Evolutionary conservation across 1,139 yeast genomes (phyloP).

Genomic region (Casaregolazyma lundiana): DNA sequence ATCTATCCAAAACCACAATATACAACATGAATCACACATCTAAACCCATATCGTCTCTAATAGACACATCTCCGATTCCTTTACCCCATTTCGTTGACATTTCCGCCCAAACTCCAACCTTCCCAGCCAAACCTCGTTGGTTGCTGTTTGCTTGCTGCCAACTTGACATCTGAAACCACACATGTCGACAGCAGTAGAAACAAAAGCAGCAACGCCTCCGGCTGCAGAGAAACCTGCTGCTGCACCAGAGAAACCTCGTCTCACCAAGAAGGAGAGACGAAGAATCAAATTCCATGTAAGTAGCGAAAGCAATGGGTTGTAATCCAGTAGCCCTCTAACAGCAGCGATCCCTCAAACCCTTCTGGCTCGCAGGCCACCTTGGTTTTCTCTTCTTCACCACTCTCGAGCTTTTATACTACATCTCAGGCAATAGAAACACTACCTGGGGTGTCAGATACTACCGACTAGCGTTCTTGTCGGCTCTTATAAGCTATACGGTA

Average conservation of each 20-base stretch:
- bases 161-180: not conserved
- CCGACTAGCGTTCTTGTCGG: conserved; percentile 58
- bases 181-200: not conserved
- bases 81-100: too few species aligned
- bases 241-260: not conserved
- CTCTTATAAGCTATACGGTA: conserved; percentile 65
- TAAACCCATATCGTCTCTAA: too few species aligned
- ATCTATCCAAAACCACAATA: too few species aligned
- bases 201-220: not conserved
- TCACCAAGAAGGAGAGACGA: conserved; percentile 5
- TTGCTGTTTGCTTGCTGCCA: not conserved
- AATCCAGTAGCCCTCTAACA: too few species aligned
- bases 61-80: too few species aligned
- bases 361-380: conserved; percentile 20
- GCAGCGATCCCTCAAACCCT: conserved; percentile 1
- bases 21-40: too few species aligned
- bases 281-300: conserved; percentile 3
- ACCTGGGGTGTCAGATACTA: conserved; percentile 41
- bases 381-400: conserved; percentile 17
- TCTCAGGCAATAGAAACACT: conserved; percentile 19
- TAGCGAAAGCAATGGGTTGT: not conserved
- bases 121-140: too few species aligned
- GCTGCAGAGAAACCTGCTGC: not conserved
- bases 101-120: too few species aligned
- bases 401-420: conserved; percentile 20